These are phyloP conservation scores for Suaeda aralocaspica DNA, from an alignment of 148 eudicot genomes.

Conservation along the genomic window DNA sequence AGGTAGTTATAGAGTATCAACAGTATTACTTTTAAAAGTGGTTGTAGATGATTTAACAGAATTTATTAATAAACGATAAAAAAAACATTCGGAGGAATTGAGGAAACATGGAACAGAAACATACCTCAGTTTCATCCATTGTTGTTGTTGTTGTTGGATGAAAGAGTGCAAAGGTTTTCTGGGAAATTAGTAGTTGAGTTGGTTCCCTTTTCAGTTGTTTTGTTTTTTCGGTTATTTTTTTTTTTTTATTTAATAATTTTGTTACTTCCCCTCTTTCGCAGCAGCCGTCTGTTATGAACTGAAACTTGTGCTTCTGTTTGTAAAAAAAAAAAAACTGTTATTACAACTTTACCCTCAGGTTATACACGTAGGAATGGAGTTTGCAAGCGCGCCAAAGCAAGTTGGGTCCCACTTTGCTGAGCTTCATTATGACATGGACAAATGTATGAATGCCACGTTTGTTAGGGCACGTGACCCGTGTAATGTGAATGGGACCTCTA, in stretches of 20 bases:
- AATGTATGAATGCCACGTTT: conserved; percentile 8
- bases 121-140: conserved; percentile 47
- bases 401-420: conserved; percentile 9
- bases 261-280: conserved; percentile 25
- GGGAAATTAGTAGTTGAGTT: conserved; percentile 14
- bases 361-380: conserved; percentile 22
- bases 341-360: conserved; percentile 30
- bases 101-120: background rate
- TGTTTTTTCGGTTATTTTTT: conserved; percentile 4
- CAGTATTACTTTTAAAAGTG: conserved; percentile 6
- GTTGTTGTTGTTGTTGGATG: background rate
- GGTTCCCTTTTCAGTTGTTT: conserved; percentile 12
- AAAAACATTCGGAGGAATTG: background rate
- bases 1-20: conserved; percentile 30
- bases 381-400: conserved; percentile 23
- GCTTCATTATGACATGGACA: background rate
- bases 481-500: background rate
- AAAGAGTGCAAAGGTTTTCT: conserved; percentile 14
- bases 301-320: conserved; percentile 33
- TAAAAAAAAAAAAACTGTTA: background rate
- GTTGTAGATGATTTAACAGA: background rate
- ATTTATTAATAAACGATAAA: background rate
- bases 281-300: conserved; percentile 74
- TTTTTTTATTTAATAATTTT: background rate
- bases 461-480: background rate